Base-by-base conservation (phyloP, 176 grass and related monocot genomes). In the Puccinellia tenuiflora region DNA sequence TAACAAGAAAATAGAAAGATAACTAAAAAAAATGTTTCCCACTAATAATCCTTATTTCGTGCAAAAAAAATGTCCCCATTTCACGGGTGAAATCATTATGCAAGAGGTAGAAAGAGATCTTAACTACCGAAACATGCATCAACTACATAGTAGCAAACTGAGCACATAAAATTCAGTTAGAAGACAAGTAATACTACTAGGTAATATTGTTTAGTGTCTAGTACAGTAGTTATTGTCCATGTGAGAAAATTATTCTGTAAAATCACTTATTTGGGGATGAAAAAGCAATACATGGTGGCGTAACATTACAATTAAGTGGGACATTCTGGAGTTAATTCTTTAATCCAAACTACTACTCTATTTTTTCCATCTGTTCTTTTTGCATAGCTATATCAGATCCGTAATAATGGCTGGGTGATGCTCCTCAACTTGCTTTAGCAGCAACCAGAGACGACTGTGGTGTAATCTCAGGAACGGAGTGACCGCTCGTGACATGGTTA, bases 361-460 rank as follows among this genome's bases (percentile, higher is more conserved):
- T 11, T 79, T 55, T 55, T 26, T 78, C 9, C 1, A 47, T 55
- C 9, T 31, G 21, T 14, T 63, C 7, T 9, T 73, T 42, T 22
- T 60, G 11, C 37, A 40, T 20, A 70, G 22, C 18, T 51, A n/a
- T 55, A 50, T 4, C n/a, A 31, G 40, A 12, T 8, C 70, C 22
- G 1, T 21, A 6, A 22, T 52, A 55, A 10, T 14, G 33, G 15
- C 5, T 71, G 22, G 10, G 13, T 6, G 12, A 52, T 52, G 64
- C 69, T 28, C 29, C 22, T 97, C 86, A 97, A 53, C 85, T 88
- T 33, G 86, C 82, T 81, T 91, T 81, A 21, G 88, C 84, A 82
- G 51, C 83, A 84, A 77, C 16, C 3, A 25, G 29, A 0, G 74
- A 55, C 2, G 53, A 73, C 39, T 48, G 73, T 12, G 34, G 18